phyloP scores from a whole-genome alignment of 768 basidiomycete species.

The Podaxis sp. region DNA sequence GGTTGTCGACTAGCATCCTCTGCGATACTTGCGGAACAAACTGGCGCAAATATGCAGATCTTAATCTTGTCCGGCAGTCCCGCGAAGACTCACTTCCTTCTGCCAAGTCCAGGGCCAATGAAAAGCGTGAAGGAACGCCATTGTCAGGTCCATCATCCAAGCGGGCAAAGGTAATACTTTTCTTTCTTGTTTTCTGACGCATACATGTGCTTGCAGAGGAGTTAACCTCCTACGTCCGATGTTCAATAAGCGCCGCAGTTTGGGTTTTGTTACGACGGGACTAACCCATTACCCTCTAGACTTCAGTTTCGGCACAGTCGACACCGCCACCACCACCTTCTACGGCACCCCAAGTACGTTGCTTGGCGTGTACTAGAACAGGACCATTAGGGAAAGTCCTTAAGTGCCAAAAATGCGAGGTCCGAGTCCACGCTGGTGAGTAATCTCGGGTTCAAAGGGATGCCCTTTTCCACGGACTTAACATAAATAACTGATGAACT shows the following conservation, averaged over 20 bases:
- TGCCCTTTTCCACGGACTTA: constrained; percentile 7
- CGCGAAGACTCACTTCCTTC: constrained; percentile 62
- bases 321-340: constrained; percentile 63
- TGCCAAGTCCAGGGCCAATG: constrained; percentile 49
- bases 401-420: constrained; percentile 77
- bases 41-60: constrained; percentile 92
- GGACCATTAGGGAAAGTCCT: constrained; percentile 79
- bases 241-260: not conserved
- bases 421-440: constrained; percentile 79
- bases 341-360: constrained; percentile 63
- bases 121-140: constrained; percentile 67
- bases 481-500: constrained; percentile 34
- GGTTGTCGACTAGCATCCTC: constrained; percentile 71
- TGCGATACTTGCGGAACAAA: constrained; percentile 86
- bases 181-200: not conserved
- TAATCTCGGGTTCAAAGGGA: constrained; percentile 6
- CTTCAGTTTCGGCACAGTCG: constrained; percentile 49
- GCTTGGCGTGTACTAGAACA: constrained; percentile 71
- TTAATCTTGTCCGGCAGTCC: constrained; percentile 65
- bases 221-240: constrained; percentile 1
- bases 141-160: constrained; percentile 45
- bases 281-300: constrained; percentile 33
- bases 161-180: constrained; percentile 40
- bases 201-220: not conserved
- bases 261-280: not conserved